Conservation (phyloP, 495 filamentous ascomycete genomes). For the Trichoderma asperelloides region DNA sequence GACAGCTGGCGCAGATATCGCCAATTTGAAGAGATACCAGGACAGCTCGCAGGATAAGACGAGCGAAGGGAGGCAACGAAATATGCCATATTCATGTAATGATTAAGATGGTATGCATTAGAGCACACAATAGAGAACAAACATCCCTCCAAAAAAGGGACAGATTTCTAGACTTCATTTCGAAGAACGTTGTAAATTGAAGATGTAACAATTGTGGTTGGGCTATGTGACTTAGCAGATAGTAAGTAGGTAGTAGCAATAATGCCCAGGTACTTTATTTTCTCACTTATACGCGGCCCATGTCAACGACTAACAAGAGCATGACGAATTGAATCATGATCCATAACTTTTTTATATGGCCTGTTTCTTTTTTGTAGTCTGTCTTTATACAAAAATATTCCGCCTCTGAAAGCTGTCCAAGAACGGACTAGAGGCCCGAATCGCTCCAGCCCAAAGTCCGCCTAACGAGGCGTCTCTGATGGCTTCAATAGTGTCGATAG, state of each 20-base stretch:
- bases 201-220: too few relatives aligned
- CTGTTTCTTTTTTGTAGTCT: too few relatives aligned
- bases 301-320: too few relatives aligned
- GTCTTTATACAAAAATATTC: background rate
- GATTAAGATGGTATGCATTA: conserved; percentile 1
- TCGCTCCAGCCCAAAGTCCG: background rate
- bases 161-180: too few relatives aligned
- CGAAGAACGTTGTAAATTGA: too few relatives aligned
- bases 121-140: background rate
- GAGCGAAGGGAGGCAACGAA: background rate
- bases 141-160: too few relatives aligned
- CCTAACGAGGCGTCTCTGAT: background rate
- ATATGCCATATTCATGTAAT: background rate
- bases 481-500: background rate
- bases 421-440: background rate
- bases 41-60: background rate
- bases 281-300: too few relatives aligned
- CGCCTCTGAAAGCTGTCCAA: background rate
- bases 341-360: too few relatives aligned
- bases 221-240: too few relatives aligned
- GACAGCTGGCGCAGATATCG: background rate
- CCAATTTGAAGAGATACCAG: background rate
- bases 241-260: too few relatives aligned
- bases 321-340: too few relatives aligned
- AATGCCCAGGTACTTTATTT: too few relatives aligned